Percentiles rank a stretch among this genome's conserved stretches.
Conservation (phyloP, 2,329 filamentous ascomycete genomes). For the Neospermospora avenae region DNA sequence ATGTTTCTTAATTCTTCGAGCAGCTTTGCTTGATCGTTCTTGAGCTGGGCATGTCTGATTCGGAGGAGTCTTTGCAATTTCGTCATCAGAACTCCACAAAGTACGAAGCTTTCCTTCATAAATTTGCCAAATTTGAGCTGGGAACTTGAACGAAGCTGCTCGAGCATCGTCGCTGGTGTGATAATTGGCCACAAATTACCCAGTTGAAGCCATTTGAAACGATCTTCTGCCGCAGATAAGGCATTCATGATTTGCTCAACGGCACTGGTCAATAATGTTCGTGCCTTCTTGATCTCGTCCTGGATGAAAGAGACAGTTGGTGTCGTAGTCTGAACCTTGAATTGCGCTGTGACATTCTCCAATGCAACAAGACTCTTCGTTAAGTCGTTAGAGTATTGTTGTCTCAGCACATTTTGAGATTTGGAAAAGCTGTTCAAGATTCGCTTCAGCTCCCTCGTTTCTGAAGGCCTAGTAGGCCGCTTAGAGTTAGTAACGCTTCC, state of each 20-base stretch:
- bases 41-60: slow-evolving; percentile 38
- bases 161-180: slow-evolving; percentile 40
- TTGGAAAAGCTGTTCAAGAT: not conserved
- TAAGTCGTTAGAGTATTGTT: slow-evolving; percentile 39
- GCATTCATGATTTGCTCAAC: slow-evolving; percentile 22
- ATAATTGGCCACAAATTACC: slow-evolving; percentile 42
- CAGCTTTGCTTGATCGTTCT: slow-evolving; percentile 34
- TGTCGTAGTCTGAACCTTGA: slow-evolving; percentile 3
- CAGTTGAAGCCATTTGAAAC: slow-evolving; percentile 39
- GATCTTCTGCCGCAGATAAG: slow-evolving; percentile 29
- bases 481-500: too few relatives aligned
- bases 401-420: slow-evolving; percentile 32
- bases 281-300: slow-evolving; percentile 28
- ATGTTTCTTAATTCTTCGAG: slow-evolving; percentile 38
- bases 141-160: slow-evolving; percentile 39
- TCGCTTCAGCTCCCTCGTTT: too few relatives aligned
- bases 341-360: slow-evolving; percentile 15
- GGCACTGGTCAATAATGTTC: slow-evolving; percentile 21
- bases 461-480: too few relatives aligned
- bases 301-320: slow-evolving; percentile 9
- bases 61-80: slow-evolving; percentile 43
- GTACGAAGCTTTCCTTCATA: slow-evolving; percentile 39
- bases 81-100: slow-evolving; percentile 40
- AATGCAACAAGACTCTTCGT: slow-evolving; percentile 38
- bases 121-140: slow-evolving; percentile 31